Percentiles rank a stretch among this genome's conserved stretches.
Evolutionary conservation across 768 basidiomycete species (phyloP).

Genomic region (Trichaptum fuscoviolaceum): DNA sequence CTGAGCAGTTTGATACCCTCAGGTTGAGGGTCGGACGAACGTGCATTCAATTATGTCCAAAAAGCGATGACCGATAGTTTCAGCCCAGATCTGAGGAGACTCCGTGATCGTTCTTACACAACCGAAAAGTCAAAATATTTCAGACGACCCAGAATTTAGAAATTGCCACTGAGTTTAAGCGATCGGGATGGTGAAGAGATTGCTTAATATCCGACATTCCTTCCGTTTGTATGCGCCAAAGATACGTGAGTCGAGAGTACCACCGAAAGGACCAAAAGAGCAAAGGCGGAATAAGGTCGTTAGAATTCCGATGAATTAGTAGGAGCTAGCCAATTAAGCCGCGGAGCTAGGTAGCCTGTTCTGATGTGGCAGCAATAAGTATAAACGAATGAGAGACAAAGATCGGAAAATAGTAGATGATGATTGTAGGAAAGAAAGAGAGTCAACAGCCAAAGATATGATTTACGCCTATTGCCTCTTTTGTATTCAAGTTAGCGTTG

Average conservation of each 20-base stretch:
- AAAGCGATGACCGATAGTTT: no score
- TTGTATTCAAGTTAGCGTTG: neutral
- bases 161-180: neutral
- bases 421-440: neutral
- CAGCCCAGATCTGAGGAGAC: neutral
- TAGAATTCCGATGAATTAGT: neutral
- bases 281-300: neutral
- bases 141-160: neutral
- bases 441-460: neutral
- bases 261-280: neutral
- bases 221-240: neutral
- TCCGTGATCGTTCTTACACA: neutral
- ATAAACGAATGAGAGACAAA: neutral
- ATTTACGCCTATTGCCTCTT: neutral
- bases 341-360: neutral
- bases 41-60: no score
- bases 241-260: neutral
- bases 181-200: neutral
- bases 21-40: no score
- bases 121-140: no score
- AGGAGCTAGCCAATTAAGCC: neutral
- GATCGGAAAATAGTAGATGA: neutral
- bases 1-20: no score
- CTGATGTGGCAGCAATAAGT: neutral
- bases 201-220: neutral